phyloP scores from a whole-genome alignment of 2,329 filamentous ascomycete genomes.

The Stachybotrys chlorohalonatus region DNA sequence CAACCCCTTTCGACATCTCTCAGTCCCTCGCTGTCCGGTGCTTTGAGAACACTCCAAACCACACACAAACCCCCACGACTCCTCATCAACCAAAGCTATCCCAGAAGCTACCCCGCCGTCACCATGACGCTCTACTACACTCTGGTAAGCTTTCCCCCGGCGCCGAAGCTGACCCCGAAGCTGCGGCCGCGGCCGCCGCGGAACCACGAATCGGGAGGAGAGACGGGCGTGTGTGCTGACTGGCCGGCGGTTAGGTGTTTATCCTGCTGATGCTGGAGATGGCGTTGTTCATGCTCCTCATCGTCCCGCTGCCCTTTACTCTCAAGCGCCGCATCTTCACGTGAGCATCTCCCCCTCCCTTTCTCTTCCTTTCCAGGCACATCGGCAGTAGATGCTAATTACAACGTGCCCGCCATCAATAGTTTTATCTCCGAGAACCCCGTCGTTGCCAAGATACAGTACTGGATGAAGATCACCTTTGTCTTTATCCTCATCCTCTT shows the following conservation, averaged over 20 bases:
- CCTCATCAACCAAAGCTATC: too few relatives aligned
- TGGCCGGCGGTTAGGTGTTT: conserved; percentile 55
- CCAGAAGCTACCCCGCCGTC: conserved; percentile 10
- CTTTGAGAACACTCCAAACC: too few relatives aligned
- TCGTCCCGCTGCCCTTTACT: conserved; percentile 82
- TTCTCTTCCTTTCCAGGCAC: not conserved
- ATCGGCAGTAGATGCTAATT: conserved; percentile 3
- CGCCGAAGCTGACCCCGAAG: too few relatives aligned
- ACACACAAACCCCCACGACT: not conserved
- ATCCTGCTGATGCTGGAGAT: conserved; percentile 76
- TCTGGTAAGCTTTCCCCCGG: conserved; percentile 27
- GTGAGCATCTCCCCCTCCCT: conserved; percentile 25
- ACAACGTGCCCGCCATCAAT: not conserved
- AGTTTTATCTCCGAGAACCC: conserved; percentile 91
- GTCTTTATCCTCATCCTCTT: conserved; percentile 99
- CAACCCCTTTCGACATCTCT: too few relatives aligned
- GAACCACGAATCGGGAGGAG: not conserved
- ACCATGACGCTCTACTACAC: conserved; percentile 52
- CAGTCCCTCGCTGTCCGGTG: too few relatives aligned
- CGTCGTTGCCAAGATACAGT: conserved; percentile 82
- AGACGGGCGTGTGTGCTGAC: conserved; percentile 8
- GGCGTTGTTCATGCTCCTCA: conserved; percentile 67
- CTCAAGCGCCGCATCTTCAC: conserved; percentile 77
- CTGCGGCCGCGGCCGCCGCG: not conserved
- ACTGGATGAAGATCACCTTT: conserved; percentile 97